Conservation (phyloP, 129 eudicot genomes). For the Saposhnikovia divaricata region DNA sequence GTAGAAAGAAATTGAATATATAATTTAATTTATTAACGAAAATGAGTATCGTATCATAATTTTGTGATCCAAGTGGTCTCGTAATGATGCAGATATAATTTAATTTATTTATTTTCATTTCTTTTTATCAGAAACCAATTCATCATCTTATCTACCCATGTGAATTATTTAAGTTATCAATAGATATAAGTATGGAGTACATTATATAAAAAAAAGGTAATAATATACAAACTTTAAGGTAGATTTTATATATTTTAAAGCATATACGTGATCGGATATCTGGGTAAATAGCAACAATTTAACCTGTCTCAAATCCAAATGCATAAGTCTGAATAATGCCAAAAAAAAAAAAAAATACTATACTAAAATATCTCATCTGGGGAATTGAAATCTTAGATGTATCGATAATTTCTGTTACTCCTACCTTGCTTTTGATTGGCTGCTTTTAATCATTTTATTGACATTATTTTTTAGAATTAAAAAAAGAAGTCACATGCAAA, state of each 20-base stretch:
- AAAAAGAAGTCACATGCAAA: background rate
- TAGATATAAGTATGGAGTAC: background rate
- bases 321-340: background rate
- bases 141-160: background rate
- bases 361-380: background rate
- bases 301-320: background rate
- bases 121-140: too few species aligned
- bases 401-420: background rate
- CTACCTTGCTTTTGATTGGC: background rate
- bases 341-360: background rate
- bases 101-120: too few species aligned
- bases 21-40: too few species aligned
- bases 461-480: background rate
- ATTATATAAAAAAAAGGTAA: too few species aligned
- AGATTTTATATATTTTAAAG: background rate
- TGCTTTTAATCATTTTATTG: background rate
- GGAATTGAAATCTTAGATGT: background rate
- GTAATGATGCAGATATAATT: too few species aligned
- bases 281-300: background rate
- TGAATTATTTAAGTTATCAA: background rate
- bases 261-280: background rate
- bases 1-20: too few species aligned
- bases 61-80: too few species aligned
- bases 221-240: background rate
- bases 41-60: too few species aligned